Conservation (phyloP, 352 stramenopile genomes). For the Phytophthora pinifolia region DNA sequence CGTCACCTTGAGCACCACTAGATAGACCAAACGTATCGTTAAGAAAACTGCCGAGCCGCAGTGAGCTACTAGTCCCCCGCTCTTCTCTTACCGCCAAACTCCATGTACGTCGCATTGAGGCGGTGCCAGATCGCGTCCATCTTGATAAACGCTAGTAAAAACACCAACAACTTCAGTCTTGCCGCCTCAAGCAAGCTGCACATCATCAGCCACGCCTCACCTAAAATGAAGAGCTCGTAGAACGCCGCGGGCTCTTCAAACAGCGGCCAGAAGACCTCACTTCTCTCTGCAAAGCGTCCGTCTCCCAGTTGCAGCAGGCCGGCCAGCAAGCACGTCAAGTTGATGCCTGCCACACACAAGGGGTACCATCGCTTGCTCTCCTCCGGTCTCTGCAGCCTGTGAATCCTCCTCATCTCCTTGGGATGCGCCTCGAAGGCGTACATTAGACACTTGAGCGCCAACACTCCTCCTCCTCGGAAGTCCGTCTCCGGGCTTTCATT, state of each 20-base stretch:
- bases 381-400: constrained; percentile 47
- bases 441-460: constrained; percentile 85
- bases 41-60: no score
- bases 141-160: constrained; percentile 62
- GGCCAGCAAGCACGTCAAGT: constrained; percentile 80
- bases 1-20: constrained; percentile 78
- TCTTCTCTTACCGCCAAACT: constrained; percentile 78
- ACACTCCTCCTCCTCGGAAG: constrained; percentile 75
- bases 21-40: constrained; percentile 2
- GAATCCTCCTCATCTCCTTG: constrained; percentile 64
- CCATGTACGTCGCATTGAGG: constrained; percentile 85
- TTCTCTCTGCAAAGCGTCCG: constrained; percentile 45
- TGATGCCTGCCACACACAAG: constrained; percentile 81
- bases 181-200: background rate
- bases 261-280: constrained; percentile 59
- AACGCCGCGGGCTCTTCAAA: constrained; percentile 87
- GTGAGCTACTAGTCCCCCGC: background rate
- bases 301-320: constrained; percentile 69
- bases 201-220: constrained; percentile 18
- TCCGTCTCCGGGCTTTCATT: constrained; percentile 78
- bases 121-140: constrained; percentile 84
- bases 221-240: constrained; percentile 74
- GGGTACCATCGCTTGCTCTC: constrained; percentile 66
- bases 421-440: constrained; percentile 80
- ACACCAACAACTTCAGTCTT: background rate